Percentiles rank a stretch among this genome's conserved stretches.
Evolutionary conservation across 805 yeast species (phyloP).

Genomic region (Saccharomycopsis selenospora): DNA sequence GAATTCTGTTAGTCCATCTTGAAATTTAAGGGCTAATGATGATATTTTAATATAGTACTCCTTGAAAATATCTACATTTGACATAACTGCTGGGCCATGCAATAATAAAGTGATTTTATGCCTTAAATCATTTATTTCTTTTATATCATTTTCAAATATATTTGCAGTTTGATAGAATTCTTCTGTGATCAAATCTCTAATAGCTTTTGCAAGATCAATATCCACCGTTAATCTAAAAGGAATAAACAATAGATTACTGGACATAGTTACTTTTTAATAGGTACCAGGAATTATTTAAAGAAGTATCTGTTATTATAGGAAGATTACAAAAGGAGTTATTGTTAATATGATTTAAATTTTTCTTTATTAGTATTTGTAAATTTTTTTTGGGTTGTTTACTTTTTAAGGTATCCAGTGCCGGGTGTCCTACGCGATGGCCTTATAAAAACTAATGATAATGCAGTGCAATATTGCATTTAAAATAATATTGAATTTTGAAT

Average conservation of each 20-base stretch:
- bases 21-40: slow-evolving; percentile 49
- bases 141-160: slow-evolving; percentile 37
- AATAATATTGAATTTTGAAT: too few species aligned
- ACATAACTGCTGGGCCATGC: slow-evolving; percentile 30
- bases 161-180: slow-evolving; percentile 41
- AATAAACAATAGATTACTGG: slow-evolving; percentile 40
- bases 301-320: too few species aligned
- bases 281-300: too few species aligned
- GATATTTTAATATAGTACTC: slow-evolving; percentile 43
- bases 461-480: too few species aligned
- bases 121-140: slow-evolving; percentile 39
- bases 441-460: too few species aligned
- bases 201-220: slow-evolving; percentile 34
- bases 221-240: slow-evolving; percentile 44
- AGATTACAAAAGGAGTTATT: too few species aligned
- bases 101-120: slow-evolving; percentile 25
- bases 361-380: too few species aligned
- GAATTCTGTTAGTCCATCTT: slow-evolving; percentile 51
- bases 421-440: too few species aligned
- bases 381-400: too few species aligned
- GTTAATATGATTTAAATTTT: too few species aligned
- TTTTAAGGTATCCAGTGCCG: too few species aligned
- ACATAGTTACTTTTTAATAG: too few species aligned
- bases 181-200: slow-evolving; percentile 38
- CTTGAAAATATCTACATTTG: slow-evolving; percentile 32